These are phyloP conservation scores for Sporisorium scitamineum DNA, from an alignment of 1,284 basidiomycete genomes.

Conservation along the genomic window DNA sequence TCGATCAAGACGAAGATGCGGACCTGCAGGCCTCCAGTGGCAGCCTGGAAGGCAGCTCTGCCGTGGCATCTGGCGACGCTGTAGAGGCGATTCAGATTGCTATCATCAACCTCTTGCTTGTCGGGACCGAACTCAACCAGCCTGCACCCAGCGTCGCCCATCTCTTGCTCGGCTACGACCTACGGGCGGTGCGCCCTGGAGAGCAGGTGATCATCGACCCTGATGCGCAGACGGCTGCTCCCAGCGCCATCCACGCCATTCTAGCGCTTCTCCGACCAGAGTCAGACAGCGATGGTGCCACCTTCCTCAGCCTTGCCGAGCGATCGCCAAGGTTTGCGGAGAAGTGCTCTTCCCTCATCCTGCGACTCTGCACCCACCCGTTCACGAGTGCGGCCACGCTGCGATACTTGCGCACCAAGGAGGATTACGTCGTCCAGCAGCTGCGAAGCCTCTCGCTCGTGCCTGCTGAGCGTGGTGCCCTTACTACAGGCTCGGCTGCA, in stretches of 20 bases:
- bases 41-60: slow-evolving; percentile 56
- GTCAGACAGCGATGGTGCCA: slow-evolving; percentile 23
- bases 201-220: slow-evolving; percentile 71
- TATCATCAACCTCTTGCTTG: slow-evolving; percentile 86
- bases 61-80: slow-evolving; percentile 64
- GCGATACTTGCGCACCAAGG: slow-evolving; percentile 86
- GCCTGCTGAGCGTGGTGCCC: slow-evolving; percentile 45
- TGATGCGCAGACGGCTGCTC: slow-evolving; percentile 71
- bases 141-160: slow-evolving; percentile 88
- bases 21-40: slow-evolving; percentile 73
- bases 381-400: slow-evolving; percentile 84
- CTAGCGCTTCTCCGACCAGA: slow-evolving; percentile 70
- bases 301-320: slow-evolving; percentile 48
- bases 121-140: slow-evolving; percentile 77
- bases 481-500: slow-evolving; percentile 65
- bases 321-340: slow-evolving; percentile 81
- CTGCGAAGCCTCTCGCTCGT: slow-evolving; percentile 77
- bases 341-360: slow-evolving; percentile 83
- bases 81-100: slow-evolving; percentile 81
- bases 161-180: slow-evolving; percentile 83
- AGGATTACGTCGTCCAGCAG: slow-evolving; percentile 89
- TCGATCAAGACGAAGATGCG: slow-evolving; percentile 73
- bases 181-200: slow-evolving; percentile 71
- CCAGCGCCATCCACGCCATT: slow-evolving; percentile 78
- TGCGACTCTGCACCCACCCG: slow-evolving; percentile 87